These are phyloP conservation scores for Lasiodiplodia theobromae DNA, from an alignment of 2,329 filamentous ascomycete species.

Conservation along the genomic window DNA sequence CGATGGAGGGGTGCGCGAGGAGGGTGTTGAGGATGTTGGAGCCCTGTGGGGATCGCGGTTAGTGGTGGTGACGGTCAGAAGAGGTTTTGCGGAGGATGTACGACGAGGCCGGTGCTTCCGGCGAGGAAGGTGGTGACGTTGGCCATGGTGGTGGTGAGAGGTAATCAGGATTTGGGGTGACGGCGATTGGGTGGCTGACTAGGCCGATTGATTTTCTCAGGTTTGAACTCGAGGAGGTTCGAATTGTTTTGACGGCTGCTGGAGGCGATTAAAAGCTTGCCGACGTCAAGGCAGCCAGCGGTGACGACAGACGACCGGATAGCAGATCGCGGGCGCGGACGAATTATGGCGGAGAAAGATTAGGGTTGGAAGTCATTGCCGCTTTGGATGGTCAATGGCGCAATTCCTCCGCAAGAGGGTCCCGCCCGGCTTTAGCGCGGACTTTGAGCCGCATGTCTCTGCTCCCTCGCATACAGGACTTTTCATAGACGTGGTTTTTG, in stretches of 20 bases:
- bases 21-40: slow-evolving; percentile 73
- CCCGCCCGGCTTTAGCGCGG: not conserved
- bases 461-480: not conserved
- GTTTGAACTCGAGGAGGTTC: not conserved
- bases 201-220: not conserved
- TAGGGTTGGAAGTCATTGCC: not conserved
- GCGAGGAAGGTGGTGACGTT: slow-evolving; percentile 59
- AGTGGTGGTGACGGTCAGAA: slow-evolving; percentile 11
- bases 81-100: slow-evolving; percentile 38
- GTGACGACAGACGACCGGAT: slow-evolving; percentile 7
- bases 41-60: slow-evolving; percentile 60
- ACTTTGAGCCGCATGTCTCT: not conserved
- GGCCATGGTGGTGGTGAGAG: slow-evolving; percentile 19
- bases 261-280: not conserved
- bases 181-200: not conserved
- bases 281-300: slow-evolving; percentile 7
- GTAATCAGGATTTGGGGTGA: not conserved
- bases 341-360: not conserved
- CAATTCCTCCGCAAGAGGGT: not conserved
- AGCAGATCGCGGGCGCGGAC: not conserved
- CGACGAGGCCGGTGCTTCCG: slow-evolving; percentile 70
- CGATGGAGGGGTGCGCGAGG: slow-evolving; percentile 61
- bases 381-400: not conserved
- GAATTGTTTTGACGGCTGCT: not conserved
- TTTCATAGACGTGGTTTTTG: not conserved